Evolutionary conservation across 2,329 filamentous ascomycete species (phyloP), one percentile per base, ranked within the genome.

Genomic region (Diaporthe velutina): DNA sequence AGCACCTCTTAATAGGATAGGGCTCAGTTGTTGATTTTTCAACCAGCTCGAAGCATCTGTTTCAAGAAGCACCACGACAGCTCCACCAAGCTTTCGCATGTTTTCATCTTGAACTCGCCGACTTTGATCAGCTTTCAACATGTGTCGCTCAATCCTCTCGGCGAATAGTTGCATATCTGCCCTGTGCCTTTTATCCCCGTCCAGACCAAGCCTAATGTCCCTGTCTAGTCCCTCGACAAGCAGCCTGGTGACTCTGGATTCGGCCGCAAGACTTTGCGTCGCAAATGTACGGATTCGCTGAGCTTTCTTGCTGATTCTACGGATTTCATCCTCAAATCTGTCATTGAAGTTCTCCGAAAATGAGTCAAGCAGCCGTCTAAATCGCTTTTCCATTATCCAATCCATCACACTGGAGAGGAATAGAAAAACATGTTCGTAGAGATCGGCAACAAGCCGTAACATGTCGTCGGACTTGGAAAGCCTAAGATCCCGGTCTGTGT

Each of bases 341-440:
- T 73, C 71, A 1, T 57, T 70, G 2, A 77, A 19, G 33, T 75
- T 75, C 2, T 79, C 75, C 22, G 73, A 77, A 42, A 80, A 80
- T 0, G 78, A 79, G 35, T 78, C 76, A 0, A 79, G 72, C 0
- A 78, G 48, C 0, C 76, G 66, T 2, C 38, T 76, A 10, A 30
- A 17, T 12, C 78, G 73, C 9, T 77, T 79, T 6, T 76, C 61
- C 74, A 77, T 75, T 38, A 78, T 75, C 76, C 77, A 79, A 25
- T 78, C 77, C 77, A 81, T 79, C 2, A 78, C 61, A 8, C 73
- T 75, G 0, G 67, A 68, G 0, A 81, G 58, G 22, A 80, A 77
- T 0, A 80, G 64, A 28, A 81, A 81, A 12, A 80, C 71, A n/a
- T 80, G 77, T 0, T 74, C 77, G n/a, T 80, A 81, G 0, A 80